phyloP scores from a whole-genome alignment of 331 rosid species.

The Acacia pycnantha region DNA sequence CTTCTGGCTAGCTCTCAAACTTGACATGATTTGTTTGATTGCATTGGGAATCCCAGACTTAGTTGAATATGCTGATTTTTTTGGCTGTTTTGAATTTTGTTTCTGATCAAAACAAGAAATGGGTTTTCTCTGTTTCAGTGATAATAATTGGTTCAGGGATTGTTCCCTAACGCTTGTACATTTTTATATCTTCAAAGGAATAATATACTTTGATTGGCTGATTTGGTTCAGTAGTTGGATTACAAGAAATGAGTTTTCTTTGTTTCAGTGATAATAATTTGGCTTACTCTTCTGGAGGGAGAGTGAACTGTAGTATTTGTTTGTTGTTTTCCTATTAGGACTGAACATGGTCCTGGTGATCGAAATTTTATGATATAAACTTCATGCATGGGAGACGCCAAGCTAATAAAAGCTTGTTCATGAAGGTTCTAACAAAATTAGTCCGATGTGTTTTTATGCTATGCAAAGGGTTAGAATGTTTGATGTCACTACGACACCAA shows the following conservation, averaged over 20 bases:
- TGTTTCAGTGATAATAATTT: no score
- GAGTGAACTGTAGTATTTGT: not conserved
- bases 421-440: not conserved
- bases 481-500: not conserved
- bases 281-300: not conserved
- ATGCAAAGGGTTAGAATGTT: not conserved
- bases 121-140: slow-evolving; percentile 32
- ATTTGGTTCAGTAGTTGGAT: not conserved
- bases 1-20: slow-evolving; percentile 40
- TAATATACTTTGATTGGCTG: not conserved
- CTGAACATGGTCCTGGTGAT: not conserved
- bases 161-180: not conserved
- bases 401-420: not conserved
- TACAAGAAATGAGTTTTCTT: not conserved
- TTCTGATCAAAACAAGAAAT: slow-evolving; percentile 29
- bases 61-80: slow-evolving; percentile 17
- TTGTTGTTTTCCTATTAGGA: not conserved
- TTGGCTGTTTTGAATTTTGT: slow-evolving; percentile 18
- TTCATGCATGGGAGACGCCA: not conserved
- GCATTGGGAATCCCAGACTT: slow-evolving; percentile 35
- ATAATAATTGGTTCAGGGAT: slow-evolving; percentile 33
- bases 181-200: slow-evolving; percentile 9
- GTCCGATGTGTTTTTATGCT: not conserved
- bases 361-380: not conserved
- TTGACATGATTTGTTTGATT: slow-evolving; percentile 5